These are phyloP conservation scores for Colletotrichum brevisporum DNA, from an alignment of 2,329 filamentous ascomycete species.

Conservation along the genomic window DNA sequence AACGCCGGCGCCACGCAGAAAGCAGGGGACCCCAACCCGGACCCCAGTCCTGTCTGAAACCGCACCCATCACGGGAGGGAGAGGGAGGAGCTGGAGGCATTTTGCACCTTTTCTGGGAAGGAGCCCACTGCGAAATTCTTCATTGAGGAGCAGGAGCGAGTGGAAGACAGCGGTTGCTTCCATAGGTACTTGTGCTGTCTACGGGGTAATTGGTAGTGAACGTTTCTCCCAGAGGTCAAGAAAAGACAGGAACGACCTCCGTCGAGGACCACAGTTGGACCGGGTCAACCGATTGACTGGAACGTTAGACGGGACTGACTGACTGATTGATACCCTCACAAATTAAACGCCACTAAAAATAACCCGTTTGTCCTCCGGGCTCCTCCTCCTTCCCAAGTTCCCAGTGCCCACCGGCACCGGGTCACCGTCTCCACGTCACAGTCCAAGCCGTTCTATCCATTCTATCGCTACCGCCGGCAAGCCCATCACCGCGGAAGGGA, in stretches of 20 bases:
- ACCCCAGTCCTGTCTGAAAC: constrained; percentile 36
- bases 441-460: constrained; percentile 22
- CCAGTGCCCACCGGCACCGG: too few relatives aligned
- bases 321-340: constrained; percentile 19
- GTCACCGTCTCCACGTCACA: constrained; percentile 24
- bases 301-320: not conserved
- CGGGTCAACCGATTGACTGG: constrained; percentile 10
- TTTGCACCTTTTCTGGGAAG: not conserved
- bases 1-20: constrained; percentile 15
- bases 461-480: not conserved
- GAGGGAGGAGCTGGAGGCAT: constrained; percentile 19
- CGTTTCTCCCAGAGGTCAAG: not conserved
- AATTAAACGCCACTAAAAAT: constrained; percentile 33
- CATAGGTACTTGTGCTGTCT: not conserved
- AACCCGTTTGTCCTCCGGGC: not conserved
- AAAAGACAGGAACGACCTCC: not conserved
- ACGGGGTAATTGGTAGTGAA: not conserved
- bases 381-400: not conserved
- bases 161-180: not conserved
- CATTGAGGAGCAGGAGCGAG: constrained; percentile 5
- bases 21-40: constrained; percentile 24
- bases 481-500: not conserved
- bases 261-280: too few relatives aligned
- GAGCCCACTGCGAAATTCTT: constrained; percentile 11
- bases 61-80: constrained; percentile 32